Base-by-base conservation (phyloP, 1,139 yeast genomes). In the Pichia sp. region DNA sequence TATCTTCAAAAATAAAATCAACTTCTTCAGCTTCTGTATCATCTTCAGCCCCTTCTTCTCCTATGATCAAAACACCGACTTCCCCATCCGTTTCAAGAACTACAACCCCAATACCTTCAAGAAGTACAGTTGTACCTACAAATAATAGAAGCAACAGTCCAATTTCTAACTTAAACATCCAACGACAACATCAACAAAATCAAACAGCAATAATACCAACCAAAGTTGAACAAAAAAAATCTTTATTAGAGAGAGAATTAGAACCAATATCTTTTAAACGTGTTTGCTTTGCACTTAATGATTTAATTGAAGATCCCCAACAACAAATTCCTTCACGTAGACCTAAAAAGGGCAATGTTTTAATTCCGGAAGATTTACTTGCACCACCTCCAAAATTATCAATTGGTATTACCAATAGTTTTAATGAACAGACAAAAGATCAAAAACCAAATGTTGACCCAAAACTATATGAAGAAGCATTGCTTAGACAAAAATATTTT, bases 251-350 rank as follows among this genome's bases (percentile, higher is more conserved):
- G n/a, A n/a, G n/a, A n/a, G n/a, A n/a, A n/a, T 33, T 56, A 19
- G 48, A 57, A 3, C 52, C 54, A 9, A 53, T 68, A 5, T 64
- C 66, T n/a, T 64, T 83, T 48, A 72, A 72, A 51, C 62, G 93
- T 43, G 96, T 89, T 4, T 70, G 77, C 2, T 89, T 89, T 61
- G 84, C 93, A 1, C 67, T 83, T 13, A 81, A 83, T 48, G 73
- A 78, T 46, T 70, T 87, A 38, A 64, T 70, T 1, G 70, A 68
- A 48, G 96, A 89, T 59, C 97, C 97, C 1, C 96, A 95, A 42
- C 97, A 89, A 60, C 96, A 88, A 59, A 84, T 89, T 47, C 97
- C 97, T 1, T 82, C 95, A 1, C 66, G 95, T 48, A 72, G 80
- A 42, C 96, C 96, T 0, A 73, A 70, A 48, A 72, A 70, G 46